These are phyloP conservation scores for Prosopis cineraria DNA, from an alignment of 306 rosid species.

Conservation along the genomic window DNA sequence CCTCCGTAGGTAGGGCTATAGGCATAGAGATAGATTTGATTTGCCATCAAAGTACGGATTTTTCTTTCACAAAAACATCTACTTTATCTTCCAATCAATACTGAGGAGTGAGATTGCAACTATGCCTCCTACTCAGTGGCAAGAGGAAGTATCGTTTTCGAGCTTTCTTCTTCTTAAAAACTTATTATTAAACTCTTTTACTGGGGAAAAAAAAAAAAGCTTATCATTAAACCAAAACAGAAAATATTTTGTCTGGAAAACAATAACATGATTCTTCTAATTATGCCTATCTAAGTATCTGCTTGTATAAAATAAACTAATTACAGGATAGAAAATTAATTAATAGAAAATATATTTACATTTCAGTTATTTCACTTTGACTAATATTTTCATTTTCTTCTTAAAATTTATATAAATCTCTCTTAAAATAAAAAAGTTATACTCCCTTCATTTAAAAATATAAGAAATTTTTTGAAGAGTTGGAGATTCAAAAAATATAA, in stretches of 20 bases:
- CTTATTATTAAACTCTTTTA: not conserved
- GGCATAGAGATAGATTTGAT: constrained; percentile 44
- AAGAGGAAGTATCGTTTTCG: not conserved
- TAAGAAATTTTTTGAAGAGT: no score
- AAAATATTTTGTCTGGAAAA: not conserved
- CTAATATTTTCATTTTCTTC: no score
- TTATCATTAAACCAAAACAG: not conserved
- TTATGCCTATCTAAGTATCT: no score
- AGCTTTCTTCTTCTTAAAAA: not conserved
- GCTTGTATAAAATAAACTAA: not conserved
- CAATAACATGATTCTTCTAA: not conserved
- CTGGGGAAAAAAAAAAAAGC: no score
- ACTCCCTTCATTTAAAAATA: no score
- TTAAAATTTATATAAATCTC: no score
- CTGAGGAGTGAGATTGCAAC: not conserved
- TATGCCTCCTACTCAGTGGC: not conserved
- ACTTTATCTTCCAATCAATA: not conserved
- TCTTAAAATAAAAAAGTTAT: no score
- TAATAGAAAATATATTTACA: no score
- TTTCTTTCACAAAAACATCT: not conserved
- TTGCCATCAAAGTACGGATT: constrained; percentile 36
- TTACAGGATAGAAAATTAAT: no score
- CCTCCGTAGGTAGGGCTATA: constrained; percentile 46
- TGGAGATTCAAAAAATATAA: no score
- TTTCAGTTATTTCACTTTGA: no score